These are phyloP conservation scores for Gossypium herbaceum DNA, from an alignment of 345 rosid species.

Conservation along the genomic window DNA sequence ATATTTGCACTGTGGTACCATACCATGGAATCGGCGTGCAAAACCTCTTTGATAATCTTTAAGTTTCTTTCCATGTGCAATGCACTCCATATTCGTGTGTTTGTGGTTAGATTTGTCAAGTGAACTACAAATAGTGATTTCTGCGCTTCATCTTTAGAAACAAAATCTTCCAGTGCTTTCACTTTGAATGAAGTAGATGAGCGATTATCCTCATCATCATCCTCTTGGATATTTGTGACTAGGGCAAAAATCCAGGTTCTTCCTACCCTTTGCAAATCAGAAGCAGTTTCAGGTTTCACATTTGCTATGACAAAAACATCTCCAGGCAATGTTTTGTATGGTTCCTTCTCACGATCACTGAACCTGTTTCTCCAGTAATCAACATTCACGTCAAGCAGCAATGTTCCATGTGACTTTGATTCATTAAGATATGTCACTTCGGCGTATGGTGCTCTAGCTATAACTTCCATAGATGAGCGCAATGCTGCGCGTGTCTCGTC, in stretches of 20 bases:
- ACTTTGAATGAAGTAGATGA: conserved; percentile 24
- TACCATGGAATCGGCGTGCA: conserved; percentile 17
- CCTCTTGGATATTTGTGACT: conserved; percentile 7
- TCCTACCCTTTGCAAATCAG: conserved; percentile 34
- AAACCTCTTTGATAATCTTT: conserved; percentile 25
- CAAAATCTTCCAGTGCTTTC: conserved; percentile 5
- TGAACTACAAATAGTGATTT: conserved; percentile 28
- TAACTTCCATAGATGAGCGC: conserved; percentile 27
- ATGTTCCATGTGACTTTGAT: not conserved
- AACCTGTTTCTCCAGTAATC: conserved; percentile 36
- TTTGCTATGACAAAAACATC: conserved; percentile 36
- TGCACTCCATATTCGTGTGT: conserved; percentile 36
- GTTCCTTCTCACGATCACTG: conserved; percentile 22
- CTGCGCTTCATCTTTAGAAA: not conserved
- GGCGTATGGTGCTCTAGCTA: conserved; percentile 35
- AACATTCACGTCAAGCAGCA: conserved; percentile 23
- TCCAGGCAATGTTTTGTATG: conserved; percentile 40
- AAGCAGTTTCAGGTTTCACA: conserved; percentile 29
- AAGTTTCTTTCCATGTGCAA: conserved; percentile 27
- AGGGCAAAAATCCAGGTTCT: conserved; percentile 29
- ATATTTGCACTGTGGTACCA: not conserved
- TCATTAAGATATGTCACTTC: conserved; percentile 7
- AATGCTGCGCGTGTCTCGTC: conserved; percentile 44
- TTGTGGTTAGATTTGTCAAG: conserved; percentile 30
- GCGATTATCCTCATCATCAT: not conserved